These are phyloP conservation scores for Conticribra weissflogii DNA, from an alignment of 108 stramenopile genomes.

Conservation along the genomic window DNA sequence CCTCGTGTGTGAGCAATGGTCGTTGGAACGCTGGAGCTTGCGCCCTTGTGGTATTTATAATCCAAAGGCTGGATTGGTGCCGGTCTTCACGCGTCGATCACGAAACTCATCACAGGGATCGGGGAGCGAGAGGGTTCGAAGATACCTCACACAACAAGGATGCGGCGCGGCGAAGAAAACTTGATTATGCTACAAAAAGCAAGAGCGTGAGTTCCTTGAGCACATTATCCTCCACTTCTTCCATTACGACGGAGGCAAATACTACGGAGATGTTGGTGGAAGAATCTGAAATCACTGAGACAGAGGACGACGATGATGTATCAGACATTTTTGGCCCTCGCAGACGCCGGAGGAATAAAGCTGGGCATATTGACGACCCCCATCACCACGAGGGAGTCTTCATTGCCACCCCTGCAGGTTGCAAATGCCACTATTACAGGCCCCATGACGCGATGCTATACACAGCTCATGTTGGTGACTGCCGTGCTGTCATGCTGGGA, in stretches of 20 bases:
- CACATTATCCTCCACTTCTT: conserved; percentile 71
- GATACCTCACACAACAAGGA: conserved; percentile 81
- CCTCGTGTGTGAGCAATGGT: conserved; percentile 79
- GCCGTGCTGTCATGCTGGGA: conserved; percentile 83
- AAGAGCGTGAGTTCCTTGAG: conserved; percentile 77
- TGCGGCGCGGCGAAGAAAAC: conserved; percentile 72
- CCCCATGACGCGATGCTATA: conserved; percentile 83
- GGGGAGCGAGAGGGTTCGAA: conserved; percentile 50
- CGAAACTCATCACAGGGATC: conserved; percentile 52
- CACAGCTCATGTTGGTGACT: conserved; percentile 88
- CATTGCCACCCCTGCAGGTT: conserved; percentile 65
- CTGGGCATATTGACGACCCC: conserved; percentile 37
- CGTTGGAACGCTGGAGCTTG: conserved; percentile 90
- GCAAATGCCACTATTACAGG: conserved; percentile 74
- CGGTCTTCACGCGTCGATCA: conserved; percentile 31
- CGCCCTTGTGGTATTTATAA: conserved; percentile 72
- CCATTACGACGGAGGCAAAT: conserved; percentile 63
- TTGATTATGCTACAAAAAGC: conserved; percentile 70
- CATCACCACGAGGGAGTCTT: conserved; percentile 46
- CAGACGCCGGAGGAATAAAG: conserved; percentile 33
- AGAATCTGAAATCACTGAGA: conserved; percentile 77
- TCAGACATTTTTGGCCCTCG: conserved; percentile 41
- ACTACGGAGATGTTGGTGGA: conserved; percentile 62
- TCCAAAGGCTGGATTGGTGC: conserved; percentile 83
- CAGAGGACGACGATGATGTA: conserved; percentile 80